A percentile compares a stretch with the other conserved stretches of the same genome.
phyloP scores from a whole-genome alignment of 2,329 filamentous ascomycete genomes.

The Aspergillus novofumigatus region DNA sequence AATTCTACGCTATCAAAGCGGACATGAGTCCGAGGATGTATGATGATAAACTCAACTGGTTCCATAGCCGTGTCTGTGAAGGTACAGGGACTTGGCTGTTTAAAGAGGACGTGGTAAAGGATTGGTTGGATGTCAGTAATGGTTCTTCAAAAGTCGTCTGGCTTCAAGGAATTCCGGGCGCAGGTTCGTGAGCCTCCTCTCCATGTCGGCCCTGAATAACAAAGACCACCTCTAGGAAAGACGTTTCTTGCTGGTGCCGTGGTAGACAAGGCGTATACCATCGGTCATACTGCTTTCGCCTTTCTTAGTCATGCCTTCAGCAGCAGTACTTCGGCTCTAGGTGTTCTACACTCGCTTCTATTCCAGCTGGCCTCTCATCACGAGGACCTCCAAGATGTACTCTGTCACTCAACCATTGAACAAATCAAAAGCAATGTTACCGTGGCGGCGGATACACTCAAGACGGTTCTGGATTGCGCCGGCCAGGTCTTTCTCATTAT shows the following conservation, averaged over 20 bases:
- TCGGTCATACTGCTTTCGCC: background rate
- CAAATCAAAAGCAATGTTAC: constrained; percentile 14
- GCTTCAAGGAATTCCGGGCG: constrained; percentile 22
- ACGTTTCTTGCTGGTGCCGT: constrained; percentile 7
- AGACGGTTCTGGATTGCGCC: constrained; percentile 12
- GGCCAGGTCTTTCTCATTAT: constrained; percentile 21
- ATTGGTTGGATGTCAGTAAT: constrained; percentile 1
- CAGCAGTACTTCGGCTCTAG: constrained; percentile 8
- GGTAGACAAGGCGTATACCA: constrained; percentile 10
- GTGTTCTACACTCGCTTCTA: constrained; percentile 21
- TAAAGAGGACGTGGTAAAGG: constrained; percentile 1
- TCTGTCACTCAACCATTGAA: constrained; percentile 14
- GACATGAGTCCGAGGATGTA: background rate
- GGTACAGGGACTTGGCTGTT: constrained; percentile 5
- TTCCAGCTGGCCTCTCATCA: constrained; percentile 19
- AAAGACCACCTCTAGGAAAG: background rate
- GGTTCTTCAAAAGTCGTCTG: constrained; percentile 5
- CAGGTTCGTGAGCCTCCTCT: constrained; percentile 3
- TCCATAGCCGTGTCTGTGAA: background rate
- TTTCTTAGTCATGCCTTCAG: constrained; percentile 8
- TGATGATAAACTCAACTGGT: constrained; percentile 3
- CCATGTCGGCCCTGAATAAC: too few relatives aligned
- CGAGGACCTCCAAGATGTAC: constrained; percentile 16
- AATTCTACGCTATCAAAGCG: background rate
- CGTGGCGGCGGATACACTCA: constrained; percentile 15